Base-by-base conservation (phyloP, 371 early-diverging fungal species). In the Lichtheimia ornata region DNA sequence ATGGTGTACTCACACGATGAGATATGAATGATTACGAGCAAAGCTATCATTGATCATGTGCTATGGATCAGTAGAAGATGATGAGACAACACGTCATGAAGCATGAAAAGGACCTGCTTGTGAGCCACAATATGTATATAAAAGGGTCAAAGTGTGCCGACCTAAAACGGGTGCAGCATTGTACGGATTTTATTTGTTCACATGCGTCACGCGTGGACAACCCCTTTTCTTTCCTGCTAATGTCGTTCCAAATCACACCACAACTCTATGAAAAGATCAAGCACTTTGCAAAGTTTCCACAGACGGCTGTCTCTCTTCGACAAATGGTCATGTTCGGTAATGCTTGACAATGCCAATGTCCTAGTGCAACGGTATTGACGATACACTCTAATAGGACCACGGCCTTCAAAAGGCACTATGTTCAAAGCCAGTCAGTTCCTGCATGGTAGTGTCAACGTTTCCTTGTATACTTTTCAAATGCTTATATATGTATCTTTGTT, bases 301-400 rank as follows among this genome's bases (percentile, higher is more conserved):
- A 94, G 72, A 96, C 97, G 0, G 90, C 92, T 18, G 95, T 96
- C 30, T 94, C 95, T 17, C 77, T 96, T 59, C 82, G 88, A 56
- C 94, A 96, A 78, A 94, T 96, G 94, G 94, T 94, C 65, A 88
- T 92, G 84, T 96, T 94, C 80, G 95, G 96, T 76, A 83, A 71
- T 24, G 47, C 47, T 52, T 24, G 9, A 18, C 47, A 47, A 5
- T 20, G 47, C 1, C 47, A 13, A 18, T 20, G 13, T 3, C 35
- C 52, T 56, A 63, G 47, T 18, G 20, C 7, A 47, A 47, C 5
- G 47, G 20, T 20, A 47, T 20, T 47, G 0, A 30, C n/a, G 1
- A 20, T 28, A 24, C 35, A 0, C 49, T 25, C 47, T 5, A 15
- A 52, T 59, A 93, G 92, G 94, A 50, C 88, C 89, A 63, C 75